These are phyloP conservation scores for Barbarea vulgaris DNA, from an alignment of 345 rosid genomes.

Conservation along the genomic window DNA sequence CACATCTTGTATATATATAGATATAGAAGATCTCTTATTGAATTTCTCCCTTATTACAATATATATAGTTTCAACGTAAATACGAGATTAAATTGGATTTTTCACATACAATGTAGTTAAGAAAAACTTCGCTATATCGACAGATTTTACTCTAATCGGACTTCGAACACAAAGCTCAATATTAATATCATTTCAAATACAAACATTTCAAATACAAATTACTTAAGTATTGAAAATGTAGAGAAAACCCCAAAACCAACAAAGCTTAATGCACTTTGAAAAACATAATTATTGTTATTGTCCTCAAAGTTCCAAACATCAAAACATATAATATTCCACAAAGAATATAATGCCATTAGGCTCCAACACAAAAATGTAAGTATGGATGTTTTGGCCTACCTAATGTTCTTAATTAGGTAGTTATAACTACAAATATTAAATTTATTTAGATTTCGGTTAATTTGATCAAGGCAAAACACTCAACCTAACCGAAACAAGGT, in stretches of 20 bases:
- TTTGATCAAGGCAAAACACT: background rate
- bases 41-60: background rate
- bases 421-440: background rate
- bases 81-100: slow-evolving; percentile 3
- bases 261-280: slow-evolving; percentile 29
- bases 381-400: slow-evolving; percentile 20
- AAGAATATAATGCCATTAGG: slow-evolving; percentile 33
- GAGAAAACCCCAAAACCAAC: background rate
- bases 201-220: background rate
- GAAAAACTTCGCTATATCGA: background rate
- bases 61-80: background rate
- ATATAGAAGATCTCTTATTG: background rate
- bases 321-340: slow-evolving; percentile 33
- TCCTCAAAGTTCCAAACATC: slow-evolving; percentile 41
- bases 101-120: background rate
- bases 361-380: slow-evolving; percentile 37
- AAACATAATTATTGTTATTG: slow-evolving; percentile 12
- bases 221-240: background rate
- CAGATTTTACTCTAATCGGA: background rate
- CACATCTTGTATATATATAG: background rate
- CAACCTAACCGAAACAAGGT: no score
- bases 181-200: background rate
- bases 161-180: background rate
- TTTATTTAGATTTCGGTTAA: background rate
- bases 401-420: slow-evolving; percentile 27